Base-by-base conservation (phyloP, 2,329 filamentous ascomycete species). In the Chrysoporthe deuterocubensis region DNA sequence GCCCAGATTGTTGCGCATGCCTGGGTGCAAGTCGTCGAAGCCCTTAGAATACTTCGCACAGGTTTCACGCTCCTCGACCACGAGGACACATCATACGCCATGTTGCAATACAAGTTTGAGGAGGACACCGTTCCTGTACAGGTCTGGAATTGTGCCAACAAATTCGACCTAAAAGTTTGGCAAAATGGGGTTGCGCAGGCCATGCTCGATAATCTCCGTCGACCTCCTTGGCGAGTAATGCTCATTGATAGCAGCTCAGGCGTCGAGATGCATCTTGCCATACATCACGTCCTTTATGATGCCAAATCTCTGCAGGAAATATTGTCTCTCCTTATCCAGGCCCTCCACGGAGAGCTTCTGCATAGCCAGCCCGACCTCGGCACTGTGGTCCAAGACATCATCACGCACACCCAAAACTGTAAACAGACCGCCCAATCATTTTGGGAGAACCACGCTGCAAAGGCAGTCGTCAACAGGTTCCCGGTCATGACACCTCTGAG, bases 261-360 rank as follows among this genome's bases (percentile, higher is more conserved):
- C 1, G 46, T 70, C 4, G 72, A 61, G 2, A 82, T 85, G 77
- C 79, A 84, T 59, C 70, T 89, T 4, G 75, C 81, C 1, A 83
- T 93, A 2, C 91, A 96, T 71, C 94, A 97, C 78, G 92, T 92
- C 0, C 81, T 97, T 0, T 97, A 96, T 72, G 94, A 97, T 79
- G 94, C 93, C 0, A 84, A 88, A 52, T 94, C 93, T 9, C 80
- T 97, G 13, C 81, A 86, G 3, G 74, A 82, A 0, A 83, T 97
- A 0, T 78, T 97, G 1, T 74, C 81, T 0, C 87, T 91, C 71
- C 81, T 97, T 14, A 73, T 78, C 2, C 73, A 72, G 46, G 73
- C 77, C 13, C 82, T 86, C 44, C 68, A 74, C 9, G 76, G 74
- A 4, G 68, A 73, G 2, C 13, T 67, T 1, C 62, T 79, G 1